Base-by-base conservation (phyloP, 805 yeast genomes). In the Diddensiella santjacobensis region DNA sequence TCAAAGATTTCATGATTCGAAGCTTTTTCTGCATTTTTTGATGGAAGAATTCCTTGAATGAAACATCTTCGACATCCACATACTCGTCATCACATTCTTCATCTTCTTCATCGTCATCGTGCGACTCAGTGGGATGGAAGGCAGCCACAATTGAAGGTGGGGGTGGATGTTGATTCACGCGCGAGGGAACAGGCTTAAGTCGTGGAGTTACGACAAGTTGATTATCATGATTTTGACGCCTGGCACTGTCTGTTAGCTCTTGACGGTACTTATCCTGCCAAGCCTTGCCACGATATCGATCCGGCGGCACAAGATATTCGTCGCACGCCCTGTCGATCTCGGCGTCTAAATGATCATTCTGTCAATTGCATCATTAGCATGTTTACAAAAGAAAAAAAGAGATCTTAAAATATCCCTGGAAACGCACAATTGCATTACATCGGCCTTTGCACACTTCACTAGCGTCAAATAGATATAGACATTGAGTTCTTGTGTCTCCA, bases 31-130 rank as follows among this genome's bases (percentile, higher is more conserved):
- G 31, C 38, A 35, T 13, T 17, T 35, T 35, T 35, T 17, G 15
- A 17, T 35, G 38, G 18, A 35, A 35, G 15, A 35, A 35, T n/a
- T 35, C 38, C 38, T 17, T 35, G 38, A 35, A 35, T n/a, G 38
- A 15, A 8, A 35, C 20, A 15, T 17, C 20, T 13, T 35, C 38
- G 15, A 35, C 15, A 17, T 35, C 38, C 10, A 35, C 15, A 15
- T 35, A 13, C 15, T 35, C 38, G 8, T 17, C 15, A 10, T 35
- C 15, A 17, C 18, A 6, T 6, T 13, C 15, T 10, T 35, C 38
- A 10, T 35, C 38, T 13, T 35, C 38, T n/a, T 35, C 38, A 6
- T 13, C 20, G 6, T 35, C 38, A 6, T 26, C 31, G n/a, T n/a
- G n/a, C n/a, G n/a, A n/a, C n/a, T n/a, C n/a, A n/a, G n/a, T n/a